Conservation (phyloP, 495 filamentous ascomycete genomes). For the Pseudevernia furfuracea region DNA sequence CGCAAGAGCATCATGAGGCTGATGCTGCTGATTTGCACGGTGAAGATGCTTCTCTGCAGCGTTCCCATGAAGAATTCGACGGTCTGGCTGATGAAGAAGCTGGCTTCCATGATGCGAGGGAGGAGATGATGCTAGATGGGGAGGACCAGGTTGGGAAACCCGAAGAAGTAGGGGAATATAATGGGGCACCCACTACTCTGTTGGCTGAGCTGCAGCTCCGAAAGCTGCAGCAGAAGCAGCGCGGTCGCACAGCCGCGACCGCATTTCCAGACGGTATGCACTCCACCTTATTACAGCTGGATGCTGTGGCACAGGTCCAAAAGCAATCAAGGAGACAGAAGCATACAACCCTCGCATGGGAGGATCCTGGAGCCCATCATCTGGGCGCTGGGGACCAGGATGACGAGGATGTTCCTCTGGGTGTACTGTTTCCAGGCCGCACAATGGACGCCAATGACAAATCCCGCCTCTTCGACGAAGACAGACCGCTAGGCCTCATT, state of each 20-base stretch:
- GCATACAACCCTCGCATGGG: constrained; percentile 83
- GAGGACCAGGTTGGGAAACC: constrained; percentile 35
- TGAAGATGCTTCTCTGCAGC: constrained; percentile 20
- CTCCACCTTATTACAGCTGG: constrained; percentile 82
- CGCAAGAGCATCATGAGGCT: constrained; percentile 29
- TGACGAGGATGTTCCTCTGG: constrained; percentile 77
- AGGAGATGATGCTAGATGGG: constrained; percentile 30
- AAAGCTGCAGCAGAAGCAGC: constrained; percentile 71
- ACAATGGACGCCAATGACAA: constrained; percentile 43
- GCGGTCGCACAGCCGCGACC: constrained; percentile 59
- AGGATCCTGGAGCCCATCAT: constrained; percentile 47
- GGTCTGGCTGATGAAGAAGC: constrained; percentile 23
- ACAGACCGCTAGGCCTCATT: constrained; percentile 75
- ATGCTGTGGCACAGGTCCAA: constrained; percentile 83
- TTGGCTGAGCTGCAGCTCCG: constrained; percentile 86
- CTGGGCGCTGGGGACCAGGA: constrained; percentile 39
- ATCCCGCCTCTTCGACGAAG: constrained; percentile 36
- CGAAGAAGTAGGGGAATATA: constrained; percentile 43
- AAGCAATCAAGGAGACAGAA: constrained; percentile 64
- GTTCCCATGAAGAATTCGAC: constrained; percentile 23
- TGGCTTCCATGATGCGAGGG: constrained; percentile 25
- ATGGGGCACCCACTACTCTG: constrained; percentile 76
- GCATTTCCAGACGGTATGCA: constrained; percentile 70
- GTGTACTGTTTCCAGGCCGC: constrained; percentile 63
- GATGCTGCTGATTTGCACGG: constrained; percentile 37